Evolutionary conservation across 2,329 filamentous ascomycete genomes (phyloP), one percentile per base, ranked within the genome.

Genomic region (Alternaria burnsii): DNA sequence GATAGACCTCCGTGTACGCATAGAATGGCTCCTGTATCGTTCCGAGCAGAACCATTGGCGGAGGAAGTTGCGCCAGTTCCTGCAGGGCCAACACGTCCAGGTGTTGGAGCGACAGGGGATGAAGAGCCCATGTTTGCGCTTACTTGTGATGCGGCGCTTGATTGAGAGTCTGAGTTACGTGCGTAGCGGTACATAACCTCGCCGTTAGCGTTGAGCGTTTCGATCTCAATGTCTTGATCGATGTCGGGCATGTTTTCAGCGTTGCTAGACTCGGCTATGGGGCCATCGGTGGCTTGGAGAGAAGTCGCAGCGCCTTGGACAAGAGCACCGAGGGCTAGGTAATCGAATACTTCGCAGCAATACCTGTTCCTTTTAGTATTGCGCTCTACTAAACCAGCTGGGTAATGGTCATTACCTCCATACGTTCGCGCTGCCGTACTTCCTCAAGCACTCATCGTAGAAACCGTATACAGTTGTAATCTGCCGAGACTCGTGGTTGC

Each of bases 401-500:
- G 1, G 8, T 2, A n/a, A 20, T 22, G n/a, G 14, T 26, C 11
- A 14, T 14, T 66, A 69, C 63, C 71, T 87, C 94, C 94, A 98
- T 1, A 98, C 94, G 72, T 97, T 98, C 38, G 94, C 94, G 75
- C 91, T 97, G 62, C 94, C 94, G 75, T 98, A 98, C 81, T 98
- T 98, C 55, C 94, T 87, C 65, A 97, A 85, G 74, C 94, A 98
- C 82, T 98, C 94, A 75, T 98, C 94, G 82, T 98, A 98, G 82
- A 98, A 98, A 64, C 94, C 94, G 78, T 98, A 98, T 14, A 98
- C 94, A 5, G 93, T 97, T 22, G 94, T 98, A 68, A 98, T 98
- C 79, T 98, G 94, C 60, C 94, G 89, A 44, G 94, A 97, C 81
- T 98, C 94, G 83, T 97, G 93, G 78, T 97, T 97, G 66, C 94